Evolutionary conservation across 2,329 filamentous ascomycete species (phyloP).

Genomic region (Aspergillus neotritici): DNA sequence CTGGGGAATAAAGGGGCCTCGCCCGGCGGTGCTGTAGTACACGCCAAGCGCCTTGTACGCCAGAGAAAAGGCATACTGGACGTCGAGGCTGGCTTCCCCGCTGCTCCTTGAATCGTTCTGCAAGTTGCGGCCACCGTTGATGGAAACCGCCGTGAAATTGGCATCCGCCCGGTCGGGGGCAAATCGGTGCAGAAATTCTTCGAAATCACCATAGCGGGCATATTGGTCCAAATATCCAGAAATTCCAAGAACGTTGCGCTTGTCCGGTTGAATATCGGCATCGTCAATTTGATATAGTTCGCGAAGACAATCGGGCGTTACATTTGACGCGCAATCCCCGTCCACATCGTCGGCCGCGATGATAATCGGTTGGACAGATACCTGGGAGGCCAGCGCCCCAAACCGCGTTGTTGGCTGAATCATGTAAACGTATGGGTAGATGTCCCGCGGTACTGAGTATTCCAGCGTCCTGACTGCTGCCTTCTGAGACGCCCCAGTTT

Average conservation of each 20-base stretch:
- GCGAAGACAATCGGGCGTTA: constrained; percentile 48
- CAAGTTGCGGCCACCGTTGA: constrained; percentile 52
- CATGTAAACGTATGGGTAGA: constrained; percentile 54
- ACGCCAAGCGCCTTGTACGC: constrained; percentile 51
- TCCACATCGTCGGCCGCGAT: constrained; percentile 17
- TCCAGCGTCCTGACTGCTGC: constrained; percentile 50
- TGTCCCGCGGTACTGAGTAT: constrained; percentile 57
- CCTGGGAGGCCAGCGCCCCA: constrained; percentile 45
- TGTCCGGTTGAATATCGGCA: constrained; percentile 24
- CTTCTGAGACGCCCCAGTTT: constrained; percentile 11
- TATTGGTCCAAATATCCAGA: constrained; percentile 49
- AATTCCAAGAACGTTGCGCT: constrained; percentile 40
- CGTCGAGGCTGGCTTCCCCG: constrained; percentile 59
- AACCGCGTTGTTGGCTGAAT: constrained; percentile 64
- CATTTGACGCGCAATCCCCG: constrained; percentile 34
- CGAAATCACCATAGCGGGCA: constrained; percentile 51
- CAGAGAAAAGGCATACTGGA: constrained; percentile 56
- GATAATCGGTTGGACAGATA: constrained; percentile 13
- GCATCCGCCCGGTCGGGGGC: constrained; percentile 47
- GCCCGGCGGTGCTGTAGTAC: constrained; percentile 57
- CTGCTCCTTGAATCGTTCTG: constrained; percentile 41
- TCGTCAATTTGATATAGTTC: constrained; percentile 45
- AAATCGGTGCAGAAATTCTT: constrained; percentile 52
- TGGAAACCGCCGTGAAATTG: constrained; percentile 53
- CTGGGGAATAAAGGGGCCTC: constrained; percentile 48